Conservation (phyloP, 345 rosid genomes). For the Acer yangbiense region DNA sequence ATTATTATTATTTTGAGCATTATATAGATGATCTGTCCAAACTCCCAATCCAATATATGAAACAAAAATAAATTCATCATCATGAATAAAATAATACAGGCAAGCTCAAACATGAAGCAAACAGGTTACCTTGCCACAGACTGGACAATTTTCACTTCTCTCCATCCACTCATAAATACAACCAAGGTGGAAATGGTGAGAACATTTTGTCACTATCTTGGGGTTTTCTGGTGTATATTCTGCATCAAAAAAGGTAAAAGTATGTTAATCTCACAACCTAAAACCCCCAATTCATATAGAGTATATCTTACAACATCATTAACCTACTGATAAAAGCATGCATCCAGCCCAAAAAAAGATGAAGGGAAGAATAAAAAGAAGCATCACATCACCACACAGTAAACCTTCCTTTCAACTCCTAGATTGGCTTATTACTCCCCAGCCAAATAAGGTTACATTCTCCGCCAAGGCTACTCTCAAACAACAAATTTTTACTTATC, state of each 20-base stretch:
- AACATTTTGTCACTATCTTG: slow-evolving; percentile 85
- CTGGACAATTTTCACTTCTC: slow-evolving; percentile 97
- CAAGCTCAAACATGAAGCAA: slow-evolving; percentile 6
- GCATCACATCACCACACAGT: slow-evolving; percentile 2
- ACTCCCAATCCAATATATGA: neutral
- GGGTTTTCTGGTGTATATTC: slow-evolving; percentile 95
- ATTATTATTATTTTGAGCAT: neutral
- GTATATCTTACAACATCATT: slow-evolving; percentile 10
- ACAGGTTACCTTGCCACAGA: slow-evolving; percentile 86
- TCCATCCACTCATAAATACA: slow-evolving; percentile 99
- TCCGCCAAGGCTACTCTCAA: neutral
- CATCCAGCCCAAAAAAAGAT: neutral
- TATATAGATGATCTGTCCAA: neutral
- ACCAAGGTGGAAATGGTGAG: slow-evolving; percentile 96
- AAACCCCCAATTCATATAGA: neutral
- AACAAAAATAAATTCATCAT: neutral
- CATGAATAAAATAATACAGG: slow-evolving; percentile 7
- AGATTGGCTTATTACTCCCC: slow-evolving; percentile 2
- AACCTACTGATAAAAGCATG: slow-evolving; percentile 4
- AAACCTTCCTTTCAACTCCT: neutral
- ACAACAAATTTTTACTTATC: neutral
- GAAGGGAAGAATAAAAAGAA: neutral
- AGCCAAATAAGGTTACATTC: neutral
- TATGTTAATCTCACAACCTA: neutral
- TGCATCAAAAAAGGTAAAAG: slow-evolving; percentile 36